These are phyloP conservation scores for Candida succiphila DNA, from an alignment of 805 yeast species.

Conservation along the genomic window DNA sequence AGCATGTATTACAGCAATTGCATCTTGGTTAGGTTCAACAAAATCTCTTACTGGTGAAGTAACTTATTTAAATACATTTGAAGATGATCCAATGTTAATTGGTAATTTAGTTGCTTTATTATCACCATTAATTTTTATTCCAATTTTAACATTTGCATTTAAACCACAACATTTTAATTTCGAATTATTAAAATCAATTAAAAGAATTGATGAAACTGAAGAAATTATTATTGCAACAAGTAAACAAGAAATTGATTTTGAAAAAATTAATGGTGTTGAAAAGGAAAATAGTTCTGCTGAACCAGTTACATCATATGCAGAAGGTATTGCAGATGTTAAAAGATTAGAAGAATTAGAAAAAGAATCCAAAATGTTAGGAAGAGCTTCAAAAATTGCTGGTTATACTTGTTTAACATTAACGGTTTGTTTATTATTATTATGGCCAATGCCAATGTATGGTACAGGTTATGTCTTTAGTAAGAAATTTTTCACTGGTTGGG, in stretches of 20 bases:
- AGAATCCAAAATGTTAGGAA: conserved; percentile 42
- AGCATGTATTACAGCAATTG: conserved; percentile 65
- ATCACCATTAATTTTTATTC: conserved; percentile 59
- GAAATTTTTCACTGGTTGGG: conserved; percentile 82
- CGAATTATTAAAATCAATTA: conserved; percentile 47
- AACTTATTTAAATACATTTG: conserved; percentile 51
- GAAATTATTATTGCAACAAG: conserved; percentile 38
- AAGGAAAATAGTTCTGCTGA: conserved; percentile 13
- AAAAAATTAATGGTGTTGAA: conserved; percentile 10
- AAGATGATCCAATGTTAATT: conserved; percentile 79
- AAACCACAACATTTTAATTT: conserved; percentile 72
- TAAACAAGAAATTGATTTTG: conserved; percentile 15
- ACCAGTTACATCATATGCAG: conserved; percentile 20
- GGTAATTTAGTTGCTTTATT: conserved; percentile 80
- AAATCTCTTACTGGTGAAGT: conserved; percentile 31
- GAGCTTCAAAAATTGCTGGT: conserved; percentile 53
- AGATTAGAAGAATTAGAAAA: conserved; percentile 20
- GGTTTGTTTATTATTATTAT: conserved; percentile 53
- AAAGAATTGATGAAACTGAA: conserved; percentile 62
- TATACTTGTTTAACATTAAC: conserved; percentile 52
- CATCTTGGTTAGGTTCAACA: conserved; percentile 53
- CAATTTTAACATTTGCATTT: conserved; percentile 53
- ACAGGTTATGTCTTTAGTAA: conserved; percentile 64
- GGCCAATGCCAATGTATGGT: conserved; percentile 97
- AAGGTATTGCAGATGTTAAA: conserved; percentile 15